Percentiles rank a stretch among this genome's conserved stretches.
Evolutionary conservation across 192 early-diverging fungal species (phyloP).

Genomic region (Dimargaris xerosporica): DNA sequence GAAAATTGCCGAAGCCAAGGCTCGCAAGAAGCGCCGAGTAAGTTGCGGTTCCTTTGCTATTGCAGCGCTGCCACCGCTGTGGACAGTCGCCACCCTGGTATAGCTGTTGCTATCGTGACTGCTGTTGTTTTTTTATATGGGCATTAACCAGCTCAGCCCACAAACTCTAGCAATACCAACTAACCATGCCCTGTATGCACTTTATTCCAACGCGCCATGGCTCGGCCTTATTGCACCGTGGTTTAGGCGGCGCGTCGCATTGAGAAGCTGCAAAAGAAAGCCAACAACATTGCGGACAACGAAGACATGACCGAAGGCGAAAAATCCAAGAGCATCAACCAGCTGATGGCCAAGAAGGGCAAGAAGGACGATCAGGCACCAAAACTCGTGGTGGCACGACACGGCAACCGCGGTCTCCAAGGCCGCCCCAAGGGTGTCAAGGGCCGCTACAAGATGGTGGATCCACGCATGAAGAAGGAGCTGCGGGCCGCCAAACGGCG

Average conservation of each 20-base stretch:
- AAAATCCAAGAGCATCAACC: constrained; percentile 66
- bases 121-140: background rate
- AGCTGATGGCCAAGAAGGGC: constrained; percentile 65
- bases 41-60: background rate
- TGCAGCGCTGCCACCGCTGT: constrained; percentile 4
- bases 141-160: background rate
- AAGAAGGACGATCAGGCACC: constrained; percentile 60
- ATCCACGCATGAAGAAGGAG: constrained; percentile 93
- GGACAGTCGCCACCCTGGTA: constrained; percentile 4
- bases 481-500: constrained; percentile 66
- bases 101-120: background rate
- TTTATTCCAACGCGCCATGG: background rate
- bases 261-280: constrained; percentile 76
- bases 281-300: constrained; percentile 66
- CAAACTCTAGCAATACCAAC: background rate
- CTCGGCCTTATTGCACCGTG: background rate
- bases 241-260: constrained; percentile 42
- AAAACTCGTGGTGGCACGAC: constrained; percentile 82
- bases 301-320: constrained; percentile 80
- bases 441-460: constrained; percentile 96
- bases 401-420: constrained; percentile 60
- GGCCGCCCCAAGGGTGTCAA: constrained; percentile 96
- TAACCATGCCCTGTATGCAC: background rate
- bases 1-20: constrained; percentile 97
- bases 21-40: constrained; percentile 77